Evolutionary conservation across 2,329 filamentous ascomycete genomes (phyloP).

Genomic region (Didymella segeticola): DNA sequence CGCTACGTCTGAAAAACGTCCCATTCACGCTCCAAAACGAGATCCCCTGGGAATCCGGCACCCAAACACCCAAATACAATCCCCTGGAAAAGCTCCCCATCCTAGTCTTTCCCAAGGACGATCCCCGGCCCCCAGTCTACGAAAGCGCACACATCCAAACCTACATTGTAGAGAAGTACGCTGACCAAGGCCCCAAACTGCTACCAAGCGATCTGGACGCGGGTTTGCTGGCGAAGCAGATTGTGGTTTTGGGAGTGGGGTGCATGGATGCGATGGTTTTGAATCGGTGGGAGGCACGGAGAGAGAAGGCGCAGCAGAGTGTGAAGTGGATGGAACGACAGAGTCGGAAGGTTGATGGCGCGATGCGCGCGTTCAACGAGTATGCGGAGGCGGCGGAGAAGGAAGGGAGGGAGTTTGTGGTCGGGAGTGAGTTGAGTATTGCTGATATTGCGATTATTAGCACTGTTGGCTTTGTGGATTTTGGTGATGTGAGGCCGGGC

Average conservation of each 20-base stretch:
- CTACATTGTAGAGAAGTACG: slow-evolving; percentile 26
- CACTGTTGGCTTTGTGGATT: slow-evolving; percentile 20
- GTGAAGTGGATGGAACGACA: slow-evolving; percentile 22
- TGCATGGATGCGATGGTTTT: slow-evolving; percentile 27
- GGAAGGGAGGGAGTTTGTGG: slow-evolving; percentile 18
- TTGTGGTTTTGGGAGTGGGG: slow-evolving; percentile 22
- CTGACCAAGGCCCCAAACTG: slow-evolving; percentile 15
- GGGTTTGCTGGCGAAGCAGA: slow-evolving; percentile 20
- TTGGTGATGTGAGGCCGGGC: slow-evolving; percentile 6
- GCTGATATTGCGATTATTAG: slow-evolving; percentile 27
- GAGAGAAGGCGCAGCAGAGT: slow-evolving; percentile 12
- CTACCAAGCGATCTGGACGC: slow-evolving; percentile 18
- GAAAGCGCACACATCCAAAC: slow-evolving; percentile 26
- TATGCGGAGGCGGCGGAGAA: slow-evolving; percentile 11
- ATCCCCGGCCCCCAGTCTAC: slow-evolving; percentile 20
- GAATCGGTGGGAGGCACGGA: slow-evolving; percentile 17
- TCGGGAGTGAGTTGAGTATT: slow-evolving; percentile 20
- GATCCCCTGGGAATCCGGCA: slow-evolving; percentile 52
- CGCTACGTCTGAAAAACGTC: slow-evolving; percentile 49
- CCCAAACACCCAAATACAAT: slow-evolving; percentile 49
- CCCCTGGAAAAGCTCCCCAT: slow-evolving; percentile 52
- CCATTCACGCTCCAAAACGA: slow-evolving; percentile 52
- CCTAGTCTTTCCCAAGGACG: slow-evolving; percentile 35
- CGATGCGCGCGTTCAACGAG: slow-evolving; percentile 19
- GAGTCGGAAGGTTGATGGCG: slow-evolving; percentile 21